These are phyloP conservation scores for Kurtzmaniella fragi DNA, from an alignment of 805 yeast genomes.

Conservation along the genomic window DNA sequence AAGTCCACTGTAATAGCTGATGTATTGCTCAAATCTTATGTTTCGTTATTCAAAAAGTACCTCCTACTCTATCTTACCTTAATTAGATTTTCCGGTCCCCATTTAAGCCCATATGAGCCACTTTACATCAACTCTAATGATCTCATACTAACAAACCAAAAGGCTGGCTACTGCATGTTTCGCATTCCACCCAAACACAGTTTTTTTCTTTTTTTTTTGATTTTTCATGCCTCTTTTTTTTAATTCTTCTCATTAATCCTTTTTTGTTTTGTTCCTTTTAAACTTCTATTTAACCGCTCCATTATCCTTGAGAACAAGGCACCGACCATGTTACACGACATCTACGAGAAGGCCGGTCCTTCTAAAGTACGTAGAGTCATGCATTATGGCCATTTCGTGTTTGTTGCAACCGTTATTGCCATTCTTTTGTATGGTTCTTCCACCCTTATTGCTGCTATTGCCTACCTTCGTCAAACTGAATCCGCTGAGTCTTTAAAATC, in stretches of 20 bases:
- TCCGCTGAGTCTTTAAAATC: background rate
- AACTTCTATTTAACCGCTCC: background rate
- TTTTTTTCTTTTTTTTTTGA: no score
- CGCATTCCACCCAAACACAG: no score
- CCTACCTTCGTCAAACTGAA: conserved; percentile 1
- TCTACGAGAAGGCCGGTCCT: background rate
- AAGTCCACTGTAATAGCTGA: no score
- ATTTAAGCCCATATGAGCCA: no score
- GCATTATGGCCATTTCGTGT: background rate
- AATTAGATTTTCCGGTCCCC: no score
- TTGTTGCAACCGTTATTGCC: background rate
- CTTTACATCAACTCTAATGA: no score
- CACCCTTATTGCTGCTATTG: conserved; percentile 1
- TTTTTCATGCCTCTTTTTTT: no score
- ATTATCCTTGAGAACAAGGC: background rate
- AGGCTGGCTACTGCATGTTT: no score
- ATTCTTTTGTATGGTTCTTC: conserved; percentile 3
- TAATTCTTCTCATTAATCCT: background rate
- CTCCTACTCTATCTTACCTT: no score
- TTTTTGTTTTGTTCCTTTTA: background rate
- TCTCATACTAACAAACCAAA: no score
- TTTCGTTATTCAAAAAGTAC: no score
- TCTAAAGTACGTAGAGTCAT: background rate
- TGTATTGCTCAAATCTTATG: no score
- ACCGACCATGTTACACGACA: background rate